phyloP scores from a whole-genome alignment of 2,329 filamentous ascomycete genomes.

The Chalaropsis ovoidea region DNA sequence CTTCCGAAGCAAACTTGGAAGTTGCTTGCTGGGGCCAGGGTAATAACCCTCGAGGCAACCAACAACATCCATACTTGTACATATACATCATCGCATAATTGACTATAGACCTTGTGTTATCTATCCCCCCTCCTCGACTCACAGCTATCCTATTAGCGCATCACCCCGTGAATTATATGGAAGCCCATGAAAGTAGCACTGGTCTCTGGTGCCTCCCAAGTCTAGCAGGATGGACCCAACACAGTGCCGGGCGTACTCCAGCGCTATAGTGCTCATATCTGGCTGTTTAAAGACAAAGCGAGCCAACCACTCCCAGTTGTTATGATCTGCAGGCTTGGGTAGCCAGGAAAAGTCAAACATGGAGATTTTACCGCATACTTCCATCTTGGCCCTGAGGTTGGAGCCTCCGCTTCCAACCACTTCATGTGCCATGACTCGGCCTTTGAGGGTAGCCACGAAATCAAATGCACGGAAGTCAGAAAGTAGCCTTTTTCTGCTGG shows the following conservation, averaged over 20 bases:
- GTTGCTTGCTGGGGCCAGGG: no score
- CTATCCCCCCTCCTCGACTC: not conserved
- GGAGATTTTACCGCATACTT: slow-evolving; percentile 21
- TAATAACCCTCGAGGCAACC: no score
- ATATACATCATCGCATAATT: not conserved
- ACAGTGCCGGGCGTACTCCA: slow-evolving; percentile 23
- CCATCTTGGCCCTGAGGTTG: slow-evolving; percentile 22
- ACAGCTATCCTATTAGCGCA: slow-evolving; percentile 22
- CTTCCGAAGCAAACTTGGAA: no score
- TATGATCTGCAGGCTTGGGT: not conserved
- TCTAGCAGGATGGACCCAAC: slow-evolving; percentile 23
- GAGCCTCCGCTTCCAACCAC: slow-evolving; percentile 15
- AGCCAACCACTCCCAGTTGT: slow-evolving; percentile 21
- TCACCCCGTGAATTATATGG: slow-evolving; percentile 19
- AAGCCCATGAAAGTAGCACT: slow-evolving; percentile 21
- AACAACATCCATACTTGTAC: no score
- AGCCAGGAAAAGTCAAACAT: slow-evolving; percentile 21
- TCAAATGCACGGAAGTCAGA: slow-evolving; percentile 1
- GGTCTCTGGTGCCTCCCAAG: slow-evolving; percentile 18
- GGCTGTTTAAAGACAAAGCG: slow-evolving; percentile 20
- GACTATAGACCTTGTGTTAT: slow-evolving; percentile 13
- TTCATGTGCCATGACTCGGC: slow-evolving; percentile 16
- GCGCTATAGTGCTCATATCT: slow-evolving; percentile 19
- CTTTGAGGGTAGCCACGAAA: slow-evolving; percentile 18
- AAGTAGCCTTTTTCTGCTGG: not conserved